Conservation (phyloP, 306 rosid species). For the Pyrus bretschneideri region DNA sequence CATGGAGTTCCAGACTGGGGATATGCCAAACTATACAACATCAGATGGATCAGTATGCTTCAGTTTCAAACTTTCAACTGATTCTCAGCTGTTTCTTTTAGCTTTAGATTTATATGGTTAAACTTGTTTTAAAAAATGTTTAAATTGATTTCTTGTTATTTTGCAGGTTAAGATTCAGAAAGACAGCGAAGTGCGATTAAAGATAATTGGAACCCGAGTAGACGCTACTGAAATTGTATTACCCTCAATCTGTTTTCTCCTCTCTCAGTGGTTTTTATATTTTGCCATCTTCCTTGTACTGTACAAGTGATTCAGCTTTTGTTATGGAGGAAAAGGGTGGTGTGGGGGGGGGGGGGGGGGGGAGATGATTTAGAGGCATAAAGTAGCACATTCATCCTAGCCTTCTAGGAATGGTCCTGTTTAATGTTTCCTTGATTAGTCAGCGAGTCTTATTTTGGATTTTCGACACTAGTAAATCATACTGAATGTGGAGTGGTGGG, state of each 20-base stretch:
- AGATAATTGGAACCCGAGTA: constrained; percentile 94
- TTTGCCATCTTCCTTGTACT: neutral
- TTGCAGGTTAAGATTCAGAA: constrained; percentile 92
- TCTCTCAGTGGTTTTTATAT: neutral
- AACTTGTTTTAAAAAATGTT: neutral
- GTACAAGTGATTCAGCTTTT: neutral
- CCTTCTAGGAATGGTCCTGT: neutral
- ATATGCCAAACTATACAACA: constrained; percentile 90
- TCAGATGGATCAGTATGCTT: constrained; percentile 88
- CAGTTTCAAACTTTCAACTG: neutral
- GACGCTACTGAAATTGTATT: constrained; percentile 95
- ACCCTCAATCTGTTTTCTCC: neutral
- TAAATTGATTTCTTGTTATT: constrained; percentile 18
- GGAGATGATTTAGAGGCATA: neutral
- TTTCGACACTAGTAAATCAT: neutral
- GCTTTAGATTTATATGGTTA: neutral
- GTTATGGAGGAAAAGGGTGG: neutral
- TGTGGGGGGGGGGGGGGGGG: neutral
- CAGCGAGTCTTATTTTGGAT: constrained; percentile 12
- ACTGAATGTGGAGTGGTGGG: neutral
- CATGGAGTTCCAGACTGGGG: constrained; percentile 96
- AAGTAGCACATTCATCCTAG: neutral
- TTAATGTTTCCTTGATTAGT: neutral
- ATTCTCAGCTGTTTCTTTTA: constrained; percentile 1
- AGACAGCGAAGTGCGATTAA: constrained; percentile 92